Conservation (phyloP, 2,329 filamentous ascomycete genomes). For the Sarocladiaceae sp. region DNA sequence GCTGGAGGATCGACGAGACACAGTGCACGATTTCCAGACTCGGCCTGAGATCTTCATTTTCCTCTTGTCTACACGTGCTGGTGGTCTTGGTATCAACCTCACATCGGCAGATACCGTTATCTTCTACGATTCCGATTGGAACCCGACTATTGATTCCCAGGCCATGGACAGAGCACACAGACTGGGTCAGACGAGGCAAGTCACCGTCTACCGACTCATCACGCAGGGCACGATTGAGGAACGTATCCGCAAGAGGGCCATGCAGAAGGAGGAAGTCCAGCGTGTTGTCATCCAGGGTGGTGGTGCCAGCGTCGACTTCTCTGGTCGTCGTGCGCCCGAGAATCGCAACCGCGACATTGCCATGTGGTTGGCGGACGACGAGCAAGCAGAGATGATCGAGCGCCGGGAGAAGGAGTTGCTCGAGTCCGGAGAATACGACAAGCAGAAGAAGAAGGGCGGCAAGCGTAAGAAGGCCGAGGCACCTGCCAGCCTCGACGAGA, state of each 20-base stretch:
- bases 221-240: slow-evolving; percentile 96
- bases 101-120: slow-evolving; percentile 97
- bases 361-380: slow-evolving; percentile 97
- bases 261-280: slow-evolving; percentile 98
- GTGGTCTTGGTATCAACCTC: slow-evolving; percentile 96
- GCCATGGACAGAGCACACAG: slow-evolving; percentile 99
- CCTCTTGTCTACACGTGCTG: slow-evolving; percentile 88
- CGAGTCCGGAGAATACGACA: slow-evolving; percentile 62
- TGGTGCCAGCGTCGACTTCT: slow-evolving; percentile 91
- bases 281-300: slow-evolving; percentile 93
- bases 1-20: slow-evolving; percentile 92
- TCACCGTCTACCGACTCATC: slow-evolving; percentile 96
- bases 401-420: slow-evolving; percentile 82
- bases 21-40: slow-evolving; percentile 93
- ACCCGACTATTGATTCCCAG: slow-evolving; percentile 96
- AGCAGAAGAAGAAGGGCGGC: slow-evolving; percentile 55
- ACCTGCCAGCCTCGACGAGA: slow-evolving; percentile 75
- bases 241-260: slow-evolving; percentile 89
- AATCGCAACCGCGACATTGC: slow-evolving; percentile 97
- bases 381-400: slow-evolving; percentile 91
- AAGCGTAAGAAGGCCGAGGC: slow-evolving; percentile 47
- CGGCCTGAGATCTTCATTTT: slow-evolving; percentile 95
- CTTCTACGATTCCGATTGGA: slow-evolving; percentile 99
- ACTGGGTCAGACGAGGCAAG: slow-evolving; percentile 90
- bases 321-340: slow-evolving; percentile 77